Evolutionary conservation across 202 grass and related monocot genomes (phyloP).

Genomic region (Schoenoplectus triqueter): DNA sequence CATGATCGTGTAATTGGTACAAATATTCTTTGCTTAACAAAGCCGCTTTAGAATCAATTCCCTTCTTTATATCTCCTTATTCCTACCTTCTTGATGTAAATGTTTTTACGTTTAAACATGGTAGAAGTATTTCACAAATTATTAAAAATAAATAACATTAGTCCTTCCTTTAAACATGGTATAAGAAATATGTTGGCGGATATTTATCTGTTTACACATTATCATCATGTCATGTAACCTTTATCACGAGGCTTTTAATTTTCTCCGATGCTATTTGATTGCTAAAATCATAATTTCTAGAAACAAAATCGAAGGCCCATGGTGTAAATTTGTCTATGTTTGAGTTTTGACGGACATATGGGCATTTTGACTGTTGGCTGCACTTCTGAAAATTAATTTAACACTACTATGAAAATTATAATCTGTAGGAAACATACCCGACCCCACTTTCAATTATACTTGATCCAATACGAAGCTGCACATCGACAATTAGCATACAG

Average conservation of each 20-base stretch:
- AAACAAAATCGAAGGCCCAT: background rate
- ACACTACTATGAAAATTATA: too few relatives aligned
- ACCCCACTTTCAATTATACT: too few relatives aligned
- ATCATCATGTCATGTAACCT: background rate
- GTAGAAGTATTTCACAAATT: background rate
- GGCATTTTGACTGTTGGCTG: too few relatives aligned
- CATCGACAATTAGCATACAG: too few relatives aligned
- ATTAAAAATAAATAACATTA: background rate
- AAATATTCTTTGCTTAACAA: constrained; percentile 36
- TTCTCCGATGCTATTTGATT: background rate
- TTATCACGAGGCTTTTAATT: background rate
- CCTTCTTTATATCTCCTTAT: constrained; percentile 45
- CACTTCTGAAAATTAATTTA: too few relatives aligned
- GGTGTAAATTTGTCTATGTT: background rate
- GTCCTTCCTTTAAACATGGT: background rate
- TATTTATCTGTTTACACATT: background rate
- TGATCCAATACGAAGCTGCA: too few relatives aligned
- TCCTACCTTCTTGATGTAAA: constrained; percentile 28
- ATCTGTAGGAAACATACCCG: too few relatives aligned
- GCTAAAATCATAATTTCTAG: background rate
- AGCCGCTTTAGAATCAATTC: constrained; percentile 70
- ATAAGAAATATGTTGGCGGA: background rate
- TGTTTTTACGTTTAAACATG: constrained; percentile 48
- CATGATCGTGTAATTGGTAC: constrained; percentile 28
- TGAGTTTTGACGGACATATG: too few relatives aligned